These are phyloP conservation scores for Kickxella alabastrina DNA, from an alignment of 192 early-diverging fungal genomes.

Conservation along the genomic window DNA sequence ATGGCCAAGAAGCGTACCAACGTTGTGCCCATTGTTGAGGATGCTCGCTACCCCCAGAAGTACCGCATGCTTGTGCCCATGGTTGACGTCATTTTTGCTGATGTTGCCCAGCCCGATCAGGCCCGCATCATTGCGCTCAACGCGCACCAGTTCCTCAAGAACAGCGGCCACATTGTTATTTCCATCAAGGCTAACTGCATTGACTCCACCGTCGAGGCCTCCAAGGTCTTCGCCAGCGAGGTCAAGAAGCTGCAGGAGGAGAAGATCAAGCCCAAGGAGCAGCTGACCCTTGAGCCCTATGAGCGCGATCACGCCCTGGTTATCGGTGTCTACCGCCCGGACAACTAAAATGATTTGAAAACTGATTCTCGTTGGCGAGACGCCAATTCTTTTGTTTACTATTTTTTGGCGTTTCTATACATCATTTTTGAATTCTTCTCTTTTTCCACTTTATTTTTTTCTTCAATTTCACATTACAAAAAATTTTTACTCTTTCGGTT, in stretches of 20 bases:
- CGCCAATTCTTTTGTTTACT: too few relatives aligned
- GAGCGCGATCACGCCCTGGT: slow-evolving; percentile 99
- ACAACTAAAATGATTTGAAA: slow-evolving; percentile 20
- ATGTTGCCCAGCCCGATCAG: slow-evolving; percentile 99
- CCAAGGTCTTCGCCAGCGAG: slow-evolving; percentile 94
- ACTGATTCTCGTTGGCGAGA: too few relatives aligned
- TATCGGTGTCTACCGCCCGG: slow-evolving; percentile 74
- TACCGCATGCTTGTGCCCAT: slow-evolving; percentile 98
- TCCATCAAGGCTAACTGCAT: slow-evolving; percentile 99
- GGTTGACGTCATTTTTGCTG: slow-evolving; percentile 99
- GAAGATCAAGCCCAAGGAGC: slow-evolving; percentile 89
- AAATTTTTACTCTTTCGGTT: background rate
- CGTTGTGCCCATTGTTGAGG: slow-evolving; percentile 99
- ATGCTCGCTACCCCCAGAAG: slow-evolving; percentile 99
- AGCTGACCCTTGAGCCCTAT: slow-evolving; percentile 96
- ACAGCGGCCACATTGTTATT: slow-evolving; percentile 95
- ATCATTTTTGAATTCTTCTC: too few relatives aligned
- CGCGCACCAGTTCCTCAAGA: slow-evolving; percentile 96
- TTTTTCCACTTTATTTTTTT: slow-evolving; percentile 6
- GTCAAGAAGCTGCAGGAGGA: slow-evolving; percentile 90
- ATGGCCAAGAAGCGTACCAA: slow-evolving; percentile 99
- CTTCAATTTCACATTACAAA: background rate
- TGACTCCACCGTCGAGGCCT: slow-evolving; percentile 96
- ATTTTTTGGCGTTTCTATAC: too few relatives aligned
- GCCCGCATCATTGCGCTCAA: slow-evolving; percentile 98